These are phyloP conservation scores for Myotisia sp. DNA, from an alignment of 2,329 filamentous ascomycete genomes.

Conservation along the genomic window DNA sequence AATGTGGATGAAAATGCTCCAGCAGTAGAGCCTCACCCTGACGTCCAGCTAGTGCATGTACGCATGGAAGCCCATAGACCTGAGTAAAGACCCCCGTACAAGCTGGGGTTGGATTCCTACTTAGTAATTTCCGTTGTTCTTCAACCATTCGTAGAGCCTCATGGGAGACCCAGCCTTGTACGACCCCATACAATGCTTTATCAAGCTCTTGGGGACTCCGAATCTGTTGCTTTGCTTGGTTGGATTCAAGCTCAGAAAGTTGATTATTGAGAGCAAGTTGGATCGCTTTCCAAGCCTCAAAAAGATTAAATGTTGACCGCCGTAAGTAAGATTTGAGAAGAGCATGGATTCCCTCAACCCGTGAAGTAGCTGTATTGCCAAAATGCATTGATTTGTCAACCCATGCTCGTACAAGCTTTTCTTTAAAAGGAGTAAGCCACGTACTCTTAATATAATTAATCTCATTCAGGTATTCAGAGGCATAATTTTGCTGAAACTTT, in stretches of 20 bases:
- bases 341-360: background rate
- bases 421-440: constrained; percentile 1
- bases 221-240: constrained; percentile 1
- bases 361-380: background rate
- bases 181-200: constrained; percentile 1
- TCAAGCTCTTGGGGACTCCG: background rate
- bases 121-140: background rate
- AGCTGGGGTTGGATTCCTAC: background rate
- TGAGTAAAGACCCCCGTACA: background rate
- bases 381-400: background rate
- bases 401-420: background rate
- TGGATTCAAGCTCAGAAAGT: constrained; percentile 1
- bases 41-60: background rate
- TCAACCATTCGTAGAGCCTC: background rate
- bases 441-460: constrained; percentile 1
- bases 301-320: constrained; percentile 1
- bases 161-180: background rate
- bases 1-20: constrained; percentile 1
- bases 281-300: constrained; percentile 1
- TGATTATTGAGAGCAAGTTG: constrained; percentile 1
- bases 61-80: background rate
- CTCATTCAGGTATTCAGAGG: background rate
- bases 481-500: constrained; percentile 1
- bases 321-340: background rate
- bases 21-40: background rate